These are phyloP conservation scores for Castanea sativa DNA, from an alignment of 306 rosid genomes.

Conservation along the genomic window DNA sequence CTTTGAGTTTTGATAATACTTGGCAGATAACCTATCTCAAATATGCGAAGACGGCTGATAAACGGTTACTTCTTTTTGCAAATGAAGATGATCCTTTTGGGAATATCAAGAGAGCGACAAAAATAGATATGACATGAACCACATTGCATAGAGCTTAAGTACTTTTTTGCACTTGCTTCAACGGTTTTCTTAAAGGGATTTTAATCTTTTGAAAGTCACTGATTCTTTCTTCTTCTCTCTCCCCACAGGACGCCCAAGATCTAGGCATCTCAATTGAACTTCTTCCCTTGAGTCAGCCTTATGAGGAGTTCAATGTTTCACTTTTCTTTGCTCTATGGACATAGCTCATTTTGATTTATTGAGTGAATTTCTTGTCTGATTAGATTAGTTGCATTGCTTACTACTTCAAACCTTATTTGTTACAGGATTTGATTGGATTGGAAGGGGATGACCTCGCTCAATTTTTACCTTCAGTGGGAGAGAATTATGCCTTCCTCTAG, in stretches of 20 bases:
- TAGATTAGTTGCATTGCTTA: conserved; percentile 12
- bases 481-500: conserved; percentile 47
- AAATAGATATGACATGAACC: conserved; percentile 78
- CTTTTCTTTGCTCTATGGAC: conserved; percentile 72
- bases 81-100: conserved; percentile 97
- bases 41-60: conserved; percentile 65
- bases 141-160: conserved; percentile 90
- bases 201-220: conserved; percentile 17
- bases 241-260: conserved; percentile 77
- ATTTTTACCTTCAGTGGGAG: conserved; percentile 60
- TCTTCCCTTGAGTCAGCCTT: conserved; percentile 70
- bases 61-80: conserved; percentile 80
- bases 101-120: conserved; percentile 54
- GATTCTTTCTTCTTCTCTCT: neutral
- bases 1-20: conserved; percentile 10
- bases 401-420: conserved; percentile 10
- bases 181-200: conserved; percentile 11
- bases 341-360: conserved; percentile 8
- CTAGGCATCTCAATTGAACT: conserved; percentile 86
- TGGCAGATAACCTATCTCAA: conserved; percentile 40
- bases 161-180: conserved; percentile 31
- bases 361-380: conserved; percentile 7
- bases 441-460: conserved; percentile 65
- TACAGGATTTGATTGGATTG: conserved; percentile 77
- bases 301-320: conserved; percentile 54